Evolutionary conservation across 495 filamentous ascomycete species (phyloP).

Genomic region (Hypoxylon trugodes): DNA sequence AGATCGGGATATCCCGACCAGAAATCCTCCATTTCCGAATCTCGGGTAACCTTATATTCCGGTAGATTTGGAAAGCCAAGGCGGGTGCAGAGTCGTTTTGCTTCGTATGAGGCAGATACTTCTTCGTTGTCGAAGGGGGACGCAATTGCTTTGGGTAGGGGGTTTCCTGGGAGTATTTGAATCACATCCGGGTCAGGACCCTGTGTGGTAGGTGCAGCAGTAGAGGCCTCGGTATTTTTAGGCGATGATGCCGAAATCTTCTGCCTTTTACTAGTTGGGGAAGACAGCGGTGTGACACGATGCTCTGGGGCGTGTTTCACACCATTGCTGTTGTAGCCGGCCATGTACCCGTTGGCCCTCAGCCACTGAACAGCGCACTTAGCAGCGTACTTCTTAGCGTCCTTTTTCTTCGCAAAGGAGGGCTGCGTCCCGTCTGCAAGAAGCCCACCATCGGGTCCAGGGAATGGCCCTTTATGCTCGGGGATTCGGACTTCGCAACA

Average conservation of each 20-base stretch:
- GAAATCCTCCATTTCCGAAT: constrained; percentile 1
- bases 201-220: too few relatives aligned
- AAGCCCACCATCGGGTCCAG: constrained; percentile 34
- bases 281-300: constrained; percentile 3
- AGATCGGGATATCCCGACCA: constrained; percentile 19
- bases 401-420: constrained; percentile 50
- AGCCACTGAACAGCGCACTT: constrained; percentile 54
- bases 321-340: constrained; percentile 10
- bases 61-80: constrained; percentile 1
- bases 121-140: constrained; percentile 35
- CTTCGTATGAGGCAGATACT: constrained; percentile 8
- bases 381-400: constrained; percentile 56
- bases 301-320: neutral
- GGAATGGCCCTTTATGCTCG: constrained; percentile 38
- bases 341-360: constrained; percentile 37
- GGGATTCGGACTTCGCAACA: constrained; percentile 31
- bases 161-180: constrained; percentile 8
- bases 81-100: constrained; percentile 5
- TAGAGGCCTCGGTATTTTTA: neutral
- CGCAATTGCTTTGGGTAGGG: constrained; percentile 6
- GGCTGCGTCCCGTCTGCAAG: constrained; percentile 22
- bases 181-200: constrained; percentile 30
- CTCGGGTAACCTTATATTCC: neutral
- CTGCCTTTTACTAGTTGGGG: constrained; percentile 26
- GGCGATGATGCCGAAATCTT: constrained; percentile 19